phyloP scores from a whole-genome alignment of 1,284 basidiomycete genomes.

The Tilletiopsis washingtonensis region DNA sequence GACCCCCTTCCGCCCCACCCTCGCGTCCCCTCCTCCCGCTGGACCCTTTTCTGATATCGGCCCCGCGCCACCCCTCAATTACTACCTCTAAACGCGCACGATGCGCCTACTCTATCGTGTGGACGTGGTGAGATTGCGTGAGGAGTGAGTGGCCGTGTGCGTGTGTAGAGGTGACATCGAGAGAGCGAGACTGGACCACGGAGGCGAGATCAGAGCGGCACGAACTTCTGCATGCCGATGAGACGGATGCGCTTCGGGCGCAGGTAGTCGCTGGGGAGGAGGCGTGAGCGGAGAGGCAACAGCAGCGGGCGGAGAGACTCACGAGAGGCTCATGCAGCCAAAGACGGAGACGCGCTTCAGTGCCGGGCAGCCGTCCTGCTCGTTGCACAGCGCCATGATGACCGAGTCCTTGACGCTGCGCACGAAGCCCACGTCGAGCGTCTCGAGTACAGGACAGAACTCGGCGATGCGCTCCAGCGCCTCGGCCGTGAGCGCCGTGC shows the following conservation, averaged over 20 bases:
- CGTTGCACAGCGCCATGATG: constrained; percentile 49
- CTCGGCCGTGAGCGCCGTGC: constrained; percentile 61
- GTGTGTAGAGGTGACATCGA: no score
- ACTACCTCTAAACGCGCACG: no score
- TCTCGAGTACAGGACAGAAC: constrained; percentile 50
- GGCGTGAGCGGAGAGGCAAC: no score
- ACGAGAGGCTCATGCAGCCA: constrained; percentile 7
- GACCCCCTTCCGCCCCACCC: no score
- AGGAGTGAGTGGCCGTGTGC: no score
- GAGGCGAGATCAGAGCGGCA: no score
- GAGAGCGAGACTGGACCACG: no score
- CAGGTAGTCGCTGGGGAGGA: constrained; percentile 16
- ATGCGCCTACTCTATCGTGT: no score
- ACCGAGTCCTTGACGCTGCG: constrained; percentile 74
- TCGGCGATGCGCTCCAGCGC: constrained; percentile 51
- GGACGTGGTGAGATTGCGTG: no score
- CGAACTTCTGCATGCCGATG: constrained; percentile 35
- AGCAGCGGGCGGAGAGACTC: not conserved
- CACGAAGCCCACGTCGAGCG: constrained; percentile 80
- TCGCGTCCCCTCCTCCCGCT: no score
- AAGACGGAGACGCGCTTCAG: constrained; percentile 7
- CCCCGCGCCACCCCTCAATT: no score
- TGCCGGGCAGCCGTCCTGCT: not conserved
- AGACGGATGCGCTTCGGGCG: constrained; percentile 27
- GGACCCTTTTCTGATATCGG: no score